Conservation (phyloP, 768 basidiomycete genomes). For the Sporobolomyces roseus region DNA sequence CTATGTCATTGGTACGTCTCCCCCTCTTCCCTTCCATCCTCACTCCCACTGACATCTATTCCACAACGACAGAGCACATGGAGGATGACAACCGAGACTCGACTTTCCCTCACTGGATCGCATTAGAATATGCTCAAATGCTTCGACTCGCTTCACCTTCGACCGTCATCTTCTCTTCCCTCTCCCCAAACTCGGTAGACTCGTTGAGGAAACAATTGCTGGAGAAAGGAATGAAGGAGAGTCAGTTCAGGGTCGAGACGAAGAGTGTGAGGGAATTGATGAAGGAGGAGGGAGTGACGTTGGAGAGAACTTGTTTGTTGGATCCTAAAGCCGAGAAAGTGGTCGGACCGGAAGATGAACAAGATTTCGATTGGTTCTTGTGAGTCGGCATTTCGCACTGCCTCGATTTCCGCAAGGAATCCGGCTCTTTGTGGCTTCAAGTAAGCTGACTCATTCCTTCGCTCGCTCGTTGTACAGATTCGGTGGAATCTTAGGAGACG, state of each 20-base stretch:
- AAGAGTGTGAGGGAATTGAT: conserved; percentile 63
- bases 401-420: too few species aligned
- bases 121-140: conserved; percentile 66
- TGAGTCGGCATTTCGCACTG: conserved; percentile 46
- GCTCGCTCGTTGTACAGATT: conserved; percentile 5
- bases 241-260: conserved; percentile 54
- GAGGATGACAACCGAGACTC: conserved; percentile 80
- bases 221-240: conserved; percentile 46
- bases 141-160: conserved; percentile 19
- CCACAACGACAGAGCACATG: conserved; percentile 65
- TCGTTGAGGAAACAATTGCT: conserved; percentile 53
- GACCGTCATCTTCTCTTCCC: conserved; percentile 73
- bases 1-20: conserved; percentile 42
- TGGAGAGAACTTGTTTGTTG: conserved; percentile 77
- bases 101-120: conserved; percentile 69
- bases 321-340: conserved; percentile 76
- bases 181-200: conserved; percentile 66
- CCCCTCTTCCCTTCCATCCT: not conserved
- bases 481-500: conserved; percentile 66
- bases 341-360: conserved; percentile 71
- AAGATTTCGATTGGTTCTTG: conserved; percentile 77
- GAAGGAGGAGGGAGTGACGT: conserved; percentile 48
- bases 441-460: not conserved
- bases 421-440: too few species aligned
- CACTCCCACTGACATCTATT: not conserved